These are phyloP conservation scores for Citrus trifoliata DNA, from an alignment of 345 rosid species.

Conservation along the genomic window DNA sequence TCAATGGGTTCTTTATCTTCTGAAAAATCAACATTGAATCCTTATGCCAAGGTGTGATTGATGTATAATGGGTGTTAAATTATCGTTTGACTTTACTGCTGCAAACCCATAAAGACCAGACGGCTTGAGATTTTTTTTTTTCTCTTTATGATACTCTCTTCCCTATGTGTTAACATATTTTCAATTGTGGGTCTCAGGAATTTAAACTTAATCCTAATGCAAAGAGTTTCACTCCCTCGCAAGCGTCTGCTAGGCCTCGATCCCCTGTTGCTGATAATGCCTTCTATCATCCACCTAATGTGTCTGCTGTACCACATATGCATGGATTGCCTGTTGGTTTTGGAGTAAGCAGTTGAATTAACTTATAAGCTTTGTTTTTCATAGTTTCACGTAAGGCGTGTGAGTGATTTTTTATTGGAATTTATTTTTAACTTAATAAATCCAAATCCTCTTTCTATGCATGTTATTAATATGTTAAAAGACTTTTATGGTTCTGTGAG, in stretches of 20 bases:
- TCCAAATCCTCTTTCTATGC: background rate
- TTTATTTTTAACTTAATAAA: background rate
- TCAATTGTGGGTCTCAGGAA: slow-evolving; percentile 51
- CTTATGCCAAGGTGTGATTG: slow-evolving; percentile 71
- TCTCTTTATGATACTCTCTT: background rate
- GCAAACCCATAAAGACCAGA: background rate
- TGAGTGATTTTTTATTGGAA: background rate
- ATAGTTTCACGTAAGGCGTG: background rate
- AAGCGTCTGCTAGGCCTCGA: slow-evolving; percentile 49
- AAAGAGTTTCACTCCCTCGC: slow-evolving; percentile 72
- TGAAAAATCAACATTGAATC: slow-evolving; percentile 75
- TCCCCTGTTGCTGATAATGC: slow-evolving; percentile 65
- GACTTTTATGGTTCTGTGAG: background rate
- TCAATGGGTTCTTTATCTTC: slow-evolving; percentile 75
- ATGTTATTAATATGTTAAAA: background rate
- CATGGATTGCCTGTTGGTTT: slow-evolving; percentile 67
- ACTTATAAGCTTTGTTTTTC: background rate
- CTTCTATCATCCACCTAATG: slow-evolving; percentile 54
- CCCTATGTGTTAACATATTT: background rate
- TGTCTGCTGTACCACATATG: slow-evolving; percentile 55
- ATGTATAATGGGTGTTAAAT: background rate
- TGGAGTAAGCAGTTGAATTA: slow-evolving; percentile 52
- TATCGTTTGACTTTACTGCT: background rate
- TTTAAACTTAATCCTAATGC: slow-evolving; percentile 93
- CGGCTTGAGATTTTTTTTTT: background rate